These are phyloP conservation scores for Mycena belliarum DNA, from an alignment of 768 basidiomycete species.

Conservation along the genomic window DNA sequence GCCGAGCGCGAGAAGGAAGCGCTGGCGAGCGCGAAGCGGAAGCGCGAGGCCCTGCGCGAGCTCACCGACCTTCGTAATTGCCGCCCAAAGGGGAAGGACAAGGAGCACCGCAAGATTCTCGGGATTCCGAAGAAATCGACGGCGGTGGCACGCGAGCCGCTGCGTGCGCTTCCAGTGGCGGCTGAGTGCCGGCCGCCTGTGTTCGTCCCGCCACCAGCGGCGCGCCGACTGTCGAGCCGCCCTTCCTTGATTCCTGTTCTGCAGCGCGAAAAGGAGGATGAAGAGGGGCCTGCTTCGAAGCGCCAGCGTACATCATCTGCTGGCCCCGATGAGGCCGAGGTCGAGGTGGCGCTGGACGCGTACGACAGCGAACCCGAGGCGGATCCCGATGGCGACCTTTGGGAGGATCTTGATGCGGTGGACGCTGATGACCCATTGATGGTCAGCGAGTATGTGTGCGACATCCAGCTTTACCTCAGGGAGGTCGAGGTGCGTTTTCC, in stretches of 20 bases:
- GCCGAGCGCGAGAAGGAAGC: background rate
- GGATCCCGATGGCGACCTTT: constrained; percentile 53
- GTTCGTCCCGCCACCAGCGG: background rate
- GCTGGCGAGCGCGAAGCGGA: constrained; percentile 17
- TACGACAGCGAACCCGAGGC: constrained; percentile 43
- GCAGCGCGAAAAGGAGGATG: constrained; percentile 9
- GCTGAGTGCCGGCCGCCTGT: background rate
- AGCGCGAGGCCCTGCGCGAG: constrained; percentile 18
- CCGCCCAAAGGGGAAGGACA: background rate
- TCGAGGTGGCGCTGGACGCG: constrained; percentile 41
- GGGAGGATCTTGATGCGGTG: constrained; percentile 87
- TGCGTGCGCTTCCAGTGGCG: background rate
- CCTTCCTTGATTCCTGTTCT: constrained; percentile 15
- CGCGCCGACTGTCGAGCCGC: background rate
- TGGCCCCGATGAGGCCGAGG: constrained; percentile 35
- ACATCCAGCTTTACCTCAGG: constrained; percentile 86
- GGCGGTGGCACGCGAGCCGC: background rate
- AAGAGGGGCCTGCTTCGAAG: constrained; percentile 12
- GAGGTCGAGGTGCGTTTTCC: constrained; percentile 64
- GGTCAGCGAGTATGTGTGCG: constrained; percentile 89
- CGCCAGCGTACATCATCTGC: constrained; percentile 29
- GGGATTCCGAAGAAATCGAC: constrained; percentile 14
- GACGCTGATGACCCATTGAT: constrained; percentile 88
- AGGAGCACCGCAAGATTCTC: constrained; percentile 9
- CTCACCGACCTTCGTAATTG: constrained; percentile 8